These are phyloP conservation scores for Fistulinella cinereoalba DNA, from an alignment of 1,284 basidiomycete genomes.

Conservation along the genomic window DNA sequence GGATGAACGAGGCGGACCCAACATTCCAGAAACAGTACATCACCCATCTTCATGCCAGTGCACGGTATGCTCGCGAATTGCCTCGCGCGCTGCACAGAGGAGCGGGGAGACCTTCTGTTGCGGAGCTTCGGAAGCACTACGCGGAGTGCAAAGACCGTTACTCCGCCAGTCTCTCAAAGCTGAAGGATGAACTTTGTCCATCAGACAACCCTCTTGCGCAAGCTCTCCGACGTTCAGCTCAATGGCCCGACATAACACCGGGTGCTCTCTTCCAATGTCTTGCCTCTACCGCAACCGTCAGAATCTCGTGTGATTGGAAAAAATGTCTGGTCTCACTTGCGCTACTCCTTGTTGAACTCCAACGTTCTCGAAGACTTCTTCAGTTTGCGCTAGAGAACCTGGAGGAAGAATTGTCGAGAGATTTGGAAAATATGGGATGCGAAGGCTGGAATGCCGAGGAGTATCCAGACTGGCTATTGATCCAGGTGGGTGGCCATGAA, in stretches of 20 bases:
- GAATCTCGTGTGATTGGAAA: slow-evolving; percentile 25
- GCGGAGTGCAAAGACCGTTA: background rate
- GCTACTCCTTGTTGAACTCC: slow-evolving; percentile 28
- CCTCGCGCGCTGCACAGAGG: background rate
- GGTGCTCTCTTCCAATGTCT: slow-evolving; percentile 24
- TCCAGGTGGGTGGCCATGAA: slow-evolving; percentile 43
- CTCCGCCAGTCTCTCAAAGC: slow-evolving; percentile 12
- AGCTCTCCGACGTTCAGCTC: background rate
- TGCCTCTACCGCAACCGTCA: slow-evolving; percentile 8
- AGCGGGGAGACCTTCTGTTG: background rate
- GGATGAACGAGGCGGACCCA: background rate
- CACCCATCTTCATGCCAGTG: background rate
- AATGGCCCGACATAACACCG: slow-evolving; percentile 29
- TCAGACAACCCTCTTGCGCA: background rate
- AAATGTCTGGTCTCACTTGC: slow-evolving; percentile 28
- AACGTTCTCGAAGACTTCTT: slow-evolving; percentile 14
- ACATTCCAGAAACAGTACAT: background rate
- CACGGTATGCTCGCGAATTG: background rate
- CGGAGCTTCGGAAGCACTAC: background rate
- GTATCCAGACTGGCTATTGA: slow-evolving; percentile 42
- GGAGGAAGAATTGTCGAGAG: background rate
- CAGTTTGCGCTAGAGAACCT: background rate
- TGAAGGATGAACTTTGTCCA: background rate
- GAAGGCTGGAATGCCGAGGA: slow-evolving; percentile 12
- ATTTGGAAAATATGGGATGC: slow-evolving; percentile 18